A percentile compares a stretch with the other conserved stretches of the same genome.
These are phyloP conservation scores for Aspergillus quadrilineatus DNA, from an alignment of 2,329 filamentous ascomycete genomes.

Conservation along the genomic window DNA sequence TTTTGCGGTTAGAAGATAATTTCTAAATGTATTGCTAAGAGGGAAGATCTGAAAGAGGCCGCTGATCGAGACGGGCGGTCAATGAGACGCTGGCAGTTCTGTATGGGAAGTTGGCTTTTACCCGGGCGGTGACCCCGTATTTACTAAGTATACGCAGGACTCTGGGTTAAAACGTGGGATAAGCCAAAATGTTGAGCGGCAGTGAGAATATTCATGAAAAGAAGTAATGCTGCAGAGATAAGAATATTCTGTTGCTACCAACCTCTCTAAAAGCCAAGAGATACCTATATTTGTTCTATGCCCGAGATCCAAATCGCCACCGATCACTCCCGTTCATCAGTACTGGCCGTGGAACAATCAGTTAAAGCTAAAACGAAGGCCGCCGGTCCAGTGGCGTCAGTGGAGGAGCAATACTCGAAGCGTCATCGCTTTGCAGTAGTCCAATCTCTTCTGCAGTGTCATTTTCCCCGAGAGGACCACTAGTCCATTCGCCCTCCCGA, in stretches of 20 bases:
- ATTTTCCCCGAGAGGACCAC: constrained; percentile 26
- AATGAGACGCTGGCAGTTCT: too few species aligned
- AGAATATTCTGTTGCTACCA: neutral
- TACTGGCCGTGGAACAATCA: neutral
- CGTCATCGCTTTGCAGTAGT: constrained; percentile 37
- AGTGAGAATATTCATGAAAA: neutral
- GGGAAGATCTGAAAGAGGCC: too few species aligned
- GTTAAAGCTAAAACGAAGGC: constrained; percentile 28
- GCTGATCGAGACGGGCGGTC: too few species aligned
- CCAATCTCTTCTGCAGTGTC: constrained; percentile 37
- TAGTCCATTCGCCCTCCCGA: constrained; percentile 31
- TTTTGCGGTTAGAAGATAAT: neutral
- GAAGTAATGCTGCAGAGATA: neutral
- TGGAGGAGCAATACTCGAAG: constrained; percentile 33
- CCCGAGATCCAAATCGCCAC: neutral
- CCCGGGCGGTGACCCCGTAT: neutral
- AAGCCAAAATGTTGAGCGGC: neutral
- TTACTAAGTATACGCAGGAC: neutral
- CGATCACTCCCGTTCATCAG: neutral
- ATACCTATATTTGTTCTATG: neutral
- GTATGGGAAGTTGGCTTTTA: too few species aligned
- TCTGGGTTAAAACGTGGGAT: neutral
- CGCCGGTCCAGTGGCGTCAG: constrained; percentile 25
- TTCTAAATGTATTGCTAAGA: neutral
- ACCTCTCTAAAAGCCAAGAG: neutral